Conservation (phyloP, 2,329 filamentous ascomycete species). For the Xylaria sp. region DNA sequence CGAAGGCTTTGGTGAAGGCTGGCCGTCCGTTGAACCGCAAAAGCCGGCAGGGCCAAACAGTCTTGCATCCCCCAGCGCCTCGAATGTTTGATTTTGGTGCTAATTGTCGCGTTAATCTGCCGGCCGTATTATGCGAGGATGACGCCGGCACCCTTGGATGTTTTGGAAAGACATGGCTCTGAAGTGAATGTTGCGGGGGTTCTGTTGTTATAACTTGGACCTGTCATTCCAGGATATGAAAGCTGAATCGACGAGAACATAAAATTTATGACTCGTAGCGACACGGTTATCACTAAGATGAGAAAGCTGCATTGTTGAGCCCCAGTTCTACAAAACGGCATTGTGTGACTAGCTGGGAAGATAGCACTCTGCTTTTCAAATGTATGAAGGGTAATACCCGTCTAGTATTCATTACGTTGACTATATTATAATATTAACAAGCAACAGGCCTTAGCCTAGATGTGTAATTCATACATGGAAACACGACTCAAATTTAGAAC, state of each 20-base stretch:
- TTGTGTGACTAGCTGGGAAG: too few species aligned
- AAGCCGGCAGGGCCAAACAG: neutral
- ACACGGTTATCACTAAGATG: too few species aligned
- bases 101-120: neutral
- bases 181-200: neutral
- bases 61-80: neutral
- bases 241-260: neutral
- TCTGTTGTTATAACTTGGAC: neutral
- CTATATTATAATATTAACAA: neutral
- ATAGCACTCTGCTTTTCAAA: too few species aligned
- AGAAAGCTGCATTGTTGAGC: neutral
- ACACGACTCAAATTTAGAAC: slow-evolving; percentile 49
- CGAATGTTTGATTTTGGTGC: neutral
- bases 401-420: neutral
- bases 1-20: neutral
- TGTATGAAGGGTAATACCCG: neutral
- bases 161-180: neutral
- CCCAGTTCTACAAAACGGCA: too few species aligned
- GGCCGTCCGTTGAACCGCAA: neutral
- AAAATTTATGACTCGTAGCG: too few species aligned
- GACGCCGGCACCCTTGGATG: neutral
- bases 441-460: neutral
- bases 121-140: neutral
- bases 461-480: neutral
- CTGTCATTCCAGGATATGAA: neutral